These are phyloP conservation scores for Dendryphion nanum DNA, from an alignment of 2,329 filamentous ascomycete genomes.

Conservation along the genomic window DNA sequence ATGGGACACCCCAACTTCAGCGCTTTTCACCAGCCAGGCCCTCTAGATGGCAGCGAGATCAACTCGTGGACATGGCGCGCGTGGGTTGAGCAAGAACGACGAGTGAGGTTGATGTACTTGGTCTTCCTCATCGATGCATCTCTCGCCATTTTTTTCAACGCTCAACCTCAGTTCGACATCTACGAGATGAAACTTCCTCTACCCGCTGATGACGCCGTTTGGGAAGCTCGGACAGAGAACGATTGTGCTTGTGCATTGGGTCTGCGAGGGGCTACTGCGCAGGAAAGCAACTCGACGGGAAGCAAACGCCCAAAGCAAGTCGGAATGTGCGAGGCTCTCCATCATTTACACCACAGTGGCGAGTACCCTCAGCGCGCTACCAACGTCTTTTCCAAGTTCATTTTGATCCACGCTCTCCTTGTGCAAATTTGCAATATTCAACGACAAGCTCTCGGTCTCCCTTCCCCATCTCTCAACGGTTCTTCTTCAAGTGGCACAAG, in stretches of 20 bases:
- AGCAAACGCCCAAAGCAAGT: constrained; percentile 65
- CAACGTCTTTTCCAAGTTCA: constrained; percentile 72
- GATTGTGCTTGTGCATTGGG: constrained; percentile 67
- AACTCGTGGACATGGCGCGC: constrained; percentile 62
- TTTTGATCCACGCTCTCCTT: constrained; percentile 68
- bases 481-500: constrained; percentile 46
- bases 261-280: constrained; percentile 57
- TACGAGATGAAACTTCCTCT: constrained; percentile 67
- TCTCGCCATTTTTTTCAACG: constrained; percentile 70
- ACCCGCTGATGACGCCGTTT: constrained; percentile 70
- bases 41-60: constrained; percentile 42
- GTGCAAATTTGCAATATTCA: constrained; percentile 59
- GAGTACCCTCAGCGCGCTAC: constrained; percentile 65
- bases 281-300: constrained; percentile 60
- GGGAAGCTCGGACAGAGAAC: constrained; percentile 61
- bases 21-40: constrained; percentile 58
- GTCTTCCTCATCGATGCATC: constrained; percentile 65
- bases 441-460: constrained; percentile 37
- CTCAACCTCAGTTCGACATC: constrained; percentile 60
- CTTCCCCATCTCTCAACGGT: constrained; percentile 17
- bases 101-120: constrained; percentile 63
- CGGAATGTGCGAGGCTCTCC: constrained; percentile 61
- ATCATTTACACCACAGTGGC: constrained; percentile 58
- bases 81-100: constrained; percentile 72
- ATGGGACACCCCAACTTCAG: constrained; percentile 53